Base-by-base conservation (phyloP, 2,329 filamentous ascomycete species). In the Metarhizium robertsii region DNA sequence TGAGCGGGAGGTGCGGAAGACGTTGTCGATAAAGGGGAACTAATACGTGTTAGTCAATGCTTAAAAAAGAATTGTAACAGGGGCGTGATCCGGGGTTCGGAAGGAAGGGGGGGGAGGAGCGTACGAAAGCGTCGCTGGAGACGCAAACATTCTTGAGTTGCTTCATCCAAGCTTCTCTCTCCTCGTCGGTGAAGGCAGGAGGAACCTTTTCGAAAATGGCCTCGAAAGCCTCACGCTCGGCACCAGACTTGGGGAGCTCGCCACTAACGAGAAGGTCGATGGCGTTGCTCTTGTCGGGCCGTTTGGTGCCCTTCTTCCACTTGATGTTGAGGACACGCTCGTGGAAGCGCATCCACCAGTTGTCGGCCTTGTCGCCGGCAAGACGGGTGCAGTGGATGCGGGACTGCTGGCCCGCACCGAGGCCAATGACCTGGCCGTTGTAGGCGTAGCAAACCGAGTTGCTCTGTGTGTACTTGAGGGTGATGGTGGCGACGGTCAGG, bases 321-420 rank as follows among this genome's bases (percentile, higher is more conserved):
- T 92, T 89, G 71, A 99, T 87, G 67, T 78, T 80, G 52, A 97
- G 80, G 13, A 94, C 89, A 53, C 90, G 87, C 64, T 90, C 86
- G 78, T 96, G 89, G 84, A 97, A 97, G 66, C 94, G 88, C 80
- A 99, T 88, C 94, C 92, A 99, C 92, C 92, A 97, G 80, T 95
- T 96, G 74, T 99, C 94, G 51, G 92, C 90, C 80, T 99, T 99
- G 79, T 97, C 92, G 58, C 94, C 94, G 11, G 94, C 94, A 53
- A 99, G 84, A 62, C 94, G 87, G 46, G 94, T 99, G 83, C 94
- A 99, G 81, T 99, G 94, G 65, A 99, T 99, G 64, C 94, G 88
- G 59, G 90, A 95, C 76, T 99, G 94, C 74, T 99, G 94, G 58
- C 94, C 94, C 55, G 94, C 94, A 61, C 94, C 94, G 55, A 99